Conservation (phyloP, 2,329 filamentous ascomycete genomes). For the Exophiala sp. region DNA sequence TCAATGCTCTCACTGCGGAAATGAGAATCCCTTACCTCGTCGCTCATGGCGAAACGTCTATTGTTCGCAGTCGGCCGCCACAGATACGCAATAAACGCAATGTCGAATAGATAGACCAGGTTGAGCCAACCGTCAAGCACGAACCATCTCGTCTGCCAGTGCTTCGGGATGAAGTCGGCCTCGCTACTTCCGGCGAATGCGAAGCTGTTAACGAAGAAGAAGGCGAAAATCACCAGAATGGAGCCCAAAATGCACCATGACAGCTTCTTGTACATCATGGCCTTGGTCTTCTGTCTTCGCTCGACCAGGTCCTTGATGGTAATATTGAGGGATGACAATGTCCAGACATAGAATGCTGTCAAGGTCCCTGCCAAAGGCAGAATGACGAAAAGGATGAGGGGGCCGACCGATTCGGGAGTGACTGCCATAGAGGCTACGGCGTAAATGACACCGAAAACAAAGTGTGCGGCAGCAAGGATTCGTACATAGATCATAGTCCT, state of each 20-base stretch:
- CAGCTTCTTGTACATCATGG: slow-evolving; percentile 92
- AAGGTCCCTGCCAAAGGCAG: slow-evolving; percentile 85
- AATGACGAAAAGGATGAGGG: slow-evolving; percentile 86
- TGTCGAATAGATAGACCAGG: slow-evolving; percentile 88
- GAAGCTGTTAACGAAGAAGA: slow-evolving; percentile 98
- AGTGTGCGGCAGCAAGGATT: slow-evolving; percentile 84
- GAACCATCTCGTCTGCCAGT: slow-evolving; percentile 98
- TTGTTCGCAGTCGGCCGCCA: slow-evolving; percentile 98
- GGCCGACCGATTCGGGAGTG: slow-evolving; percentile 81
- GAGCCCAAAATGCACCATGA: slow-evolving; percentile 96
- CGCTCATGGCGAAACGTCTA: slow-evolving; percentile 94
- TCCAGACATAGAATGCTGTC: slow-evolving; percentile 98
- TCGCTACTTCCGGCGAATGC: slow-evolving; percentile 80
- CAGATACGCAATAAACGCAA: slow-evolving; percentile 86
- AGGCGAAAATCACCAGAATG: slow-evolving; percentile 92
- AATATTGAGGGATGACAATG: slow-evolving; percentile 84
- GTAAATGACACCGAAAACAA: slow-evolving; percentile 83
- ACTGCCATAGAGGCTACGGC: slow-evolving; percentile 82
- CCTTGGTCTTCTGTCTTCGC: slow-evolving; percentile 88
- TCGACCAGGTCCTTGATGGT: slow-evolving; percentile 96
- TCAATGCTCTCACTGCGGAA: background rate
- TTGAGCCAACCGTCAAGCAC: slow-evolving; percentile 96
- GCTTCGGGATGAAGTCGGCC: slow-evolving; percentile 86
- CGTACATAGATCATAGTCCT: slow-evolving; percentile 92
- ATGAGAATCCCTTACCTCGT: slow-evolving; percentile 57